Conservation (phyloP, 1,284 basidiomycete genomes). For the Microbotryum intermedium region DNA sequence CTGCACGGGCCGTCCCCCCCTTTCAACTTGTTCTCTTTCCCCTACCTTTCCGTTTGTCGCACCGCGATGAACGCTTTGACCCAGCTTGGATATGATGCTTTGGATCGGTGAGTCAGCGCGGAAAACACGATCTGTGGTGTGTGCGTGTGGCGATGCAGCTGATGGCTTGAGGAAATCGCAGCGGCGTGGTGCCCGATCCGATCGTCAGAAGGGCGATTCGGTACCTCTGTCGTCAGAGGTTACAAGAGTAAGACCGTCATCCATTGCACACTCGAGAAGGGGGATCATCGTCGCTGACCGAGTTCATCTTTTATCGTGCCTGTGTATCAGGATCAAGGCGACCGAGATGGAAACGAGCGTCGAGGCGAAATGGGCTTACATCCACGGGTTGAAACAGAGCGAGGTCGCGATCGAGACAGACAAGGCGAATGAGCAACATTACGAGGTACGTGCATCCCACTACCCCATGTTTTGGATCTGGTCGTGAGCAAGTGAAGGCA, state of each 20-base stretch:
- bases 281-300: too few species aligned
- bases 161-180: too few species aligned
- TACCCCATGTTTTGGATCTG: not conserved
- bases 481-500: not conserved
- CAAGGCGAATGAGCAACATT: conserved; percentile 70
- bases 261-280: too few species aligned
- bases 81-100: too few species aligned
- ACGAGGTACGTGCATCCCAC: conserved; percentile 54
- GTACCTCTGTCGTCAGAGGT: conserved; percentile 51
- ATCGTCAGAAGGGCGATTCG: conserved; percentile 55
- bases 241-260: conserved; percentile 42
- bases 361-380: conserved; percentile 54
- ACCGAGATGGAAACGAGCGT: conserved; percentile 58
- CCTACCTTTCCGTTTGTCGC: too few species aligned
- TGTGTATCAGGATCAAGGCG: conserved; percentile 44
- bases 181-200: conserved; percentile 50
- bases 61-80: too few species aligned
- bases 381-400: conserved; percentile 41
- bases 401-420: conserved; percentile 59
- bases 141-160: too few species aligned
- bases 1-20: too few species aligned
- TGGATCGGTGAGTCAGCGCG: too few species aligned
- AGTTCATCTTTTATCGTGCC: too few species aligned
- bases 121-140: too few species aligned
- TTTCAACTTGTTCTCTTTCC: too few species aligned